A percentile compares a stretch with the other conserved stretches of the same genome.
These are phyloP conservation scores for Carpinus fangiana DNA, from an alignment of 306 rosid species.

Conservation along the genomic window DNA sequence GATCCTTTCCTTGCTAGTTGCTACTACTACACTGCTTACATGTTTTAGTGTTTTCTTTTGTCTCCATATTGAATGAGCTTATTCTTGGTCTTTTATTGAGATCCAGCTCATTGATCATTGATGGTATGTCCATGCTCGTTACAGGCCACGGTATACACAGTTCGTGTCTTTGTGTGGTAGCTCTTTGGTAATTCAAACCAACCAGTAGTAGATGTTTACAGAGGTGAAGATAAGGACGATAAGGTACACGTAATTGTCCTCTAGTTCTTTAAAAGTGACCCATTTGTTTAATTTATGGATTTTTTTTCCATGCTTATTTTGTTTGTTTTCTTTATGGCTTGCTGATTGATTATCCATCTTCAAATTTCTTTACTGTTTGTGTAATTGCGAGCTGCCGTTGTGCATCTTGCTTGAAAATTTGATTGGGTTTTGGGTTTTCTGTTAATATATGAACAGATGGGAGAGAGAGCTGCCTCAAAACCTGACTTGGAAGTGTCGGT, in stretches of 20 bases:
- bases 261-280: constrained; percentile 20
- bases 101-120: constrained; percentile 44
- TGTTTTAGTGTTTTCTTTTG: constrained; percentile 44
- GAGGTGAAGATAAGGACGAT: constrained; percentile 60
- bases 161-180: constrained; percentile 25
- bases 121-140: constrained; percentile 31
- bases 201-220: constrained; percentile 49
- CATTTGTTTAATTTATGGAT: constrained; percentile 5
- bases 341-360: constrained; percentile 8
- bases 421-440: constrained; percentile 34
- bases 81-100: constrained; percentile 45
- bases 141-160: constrained; percentile 19
- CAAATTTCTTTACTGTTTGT: constrained; percentile 20
- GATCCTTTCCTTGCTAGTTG: constrained; percentile 30
- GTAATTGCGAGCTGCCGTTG: constrained; percentile 31
- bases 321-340: constrained; percentile 3
- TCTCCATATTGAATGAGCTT: constrained; percentile 42
- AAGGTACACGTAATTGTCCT: constrained; percentile 55
- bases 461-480: constrained; percentile 57
- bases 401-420: constrained; percentile 35
- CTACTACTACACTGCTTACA: constrained; percentile 29
- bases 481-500: constrained; percentile 78
- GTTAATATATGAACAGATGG: constrained; percentile 53
- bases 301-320: constrained; percentile 25
- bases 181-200: constrained; percentile 37